These are phyloP conservation scores for Bretschneidera sinensis DNA, from an alignment of 345 rosid genomes.

Conservation along the genomic window DNA sequence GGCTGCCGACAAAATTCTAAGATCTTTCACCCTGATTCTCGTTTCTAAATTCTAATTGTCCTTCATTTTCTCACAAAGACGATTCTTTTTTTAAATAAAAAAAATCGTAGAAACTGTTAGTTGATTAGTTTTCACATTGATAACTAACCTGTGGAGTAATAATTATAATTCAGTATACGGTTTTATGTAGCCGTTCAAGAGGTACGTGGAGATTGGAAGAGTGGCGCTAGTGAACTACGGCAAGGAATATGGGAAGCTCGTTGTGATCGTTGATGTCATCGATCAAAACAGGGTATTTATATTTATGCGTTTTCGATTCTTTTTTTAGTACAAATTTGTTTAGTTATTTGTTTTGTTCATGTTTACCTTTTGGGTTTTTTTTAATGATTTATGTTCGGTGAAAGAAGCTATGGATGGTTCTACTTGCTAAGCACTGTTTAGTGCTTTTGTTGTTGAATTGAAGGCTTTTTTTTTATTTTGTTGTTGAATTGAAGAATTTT, in stretches of 20 bases:
- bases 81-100: no score
- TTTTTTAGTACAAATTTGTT: no score
- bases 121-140: background rate
- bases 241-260: constrained; percentile 75
- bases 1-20: no score
- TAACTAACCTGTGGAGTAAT: background rate
- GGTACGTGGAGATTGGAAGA: constrained; percentile 88
- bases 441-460: no score
- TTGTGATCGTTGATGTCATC: constrained; percentile 82
- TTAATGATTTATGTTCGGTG: background rate
- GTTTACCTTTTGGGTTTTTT: background rate
- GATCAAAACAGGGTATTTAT: constrained; percentile 73
- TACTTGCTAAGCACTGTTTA: no score
- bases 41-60: no score
- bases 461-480: no score
- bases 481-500: no score
- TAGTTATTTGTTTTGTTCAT: background rate
- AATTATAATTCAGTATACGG: background rate
- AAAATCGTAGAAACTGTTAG: background rate
- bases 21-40: no score
- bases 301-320: background rate
- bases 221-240: constrained; percentile 90
- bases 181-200: constrained; percentile 83
- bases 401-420: background rate
- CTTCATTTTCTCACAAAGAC: no score